Evolutionary conservation across 73 alveolate genomes (phyloP).

Genomic region (Paramecium primaurelia): DNA sequence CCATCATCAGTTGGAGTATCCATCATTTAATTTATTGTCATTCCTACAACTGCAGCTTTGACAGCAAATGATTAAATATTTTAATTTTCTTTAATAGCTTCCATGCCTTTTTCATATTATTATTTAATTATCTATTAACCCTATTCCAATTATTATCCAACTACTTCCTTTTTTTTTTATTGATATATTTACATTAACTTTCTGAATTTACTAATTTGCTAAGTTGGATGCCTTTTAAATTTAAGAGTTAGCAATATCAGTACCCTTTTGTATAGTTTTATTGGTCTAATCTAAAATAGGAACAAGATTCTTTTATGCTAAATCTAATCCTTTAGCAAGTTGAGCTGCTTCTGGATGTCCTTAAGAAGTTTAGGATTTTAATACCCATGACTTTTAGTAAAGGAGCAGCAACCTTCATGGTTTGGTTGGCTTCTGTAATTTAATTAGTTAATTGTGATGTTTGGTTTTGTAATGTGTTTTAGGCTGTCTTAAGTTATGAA

Average conservation of each 20-base stretch:
- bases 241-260: background rate
- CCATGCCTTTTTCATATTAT: background rate
- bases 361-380: background rate
- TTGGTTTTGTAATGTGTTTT: background rate
- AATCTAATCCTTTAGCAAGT: background rate
- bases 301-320: background rate
- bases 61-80: background rate
- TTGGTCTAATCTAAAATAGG: background rate
- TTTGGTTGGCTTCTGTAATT: background rate
- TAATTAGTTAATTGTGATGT: background rate
- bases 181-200: background rate
- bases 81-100: background rate
- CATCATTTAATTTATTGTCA: background rate
- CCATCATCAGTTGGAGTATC: background rate
- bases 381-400: background rate
- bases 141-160: background rate
- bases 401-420: constrained; percentile 27
- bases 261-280: background rate
- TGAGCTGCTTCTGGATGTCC: background rate
- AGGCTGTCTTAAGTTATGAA: background rate
- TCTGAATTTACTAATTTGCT: background rate
- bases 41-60: background rate
- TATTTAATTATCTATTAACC: background rate
- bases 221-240: background rate
- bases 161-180: background rate